Evolutionary conservation across 1,284 basidiomycete genomes (phyloP).

Genomic region (Rhodotorula mucilaginosa): DNA sequence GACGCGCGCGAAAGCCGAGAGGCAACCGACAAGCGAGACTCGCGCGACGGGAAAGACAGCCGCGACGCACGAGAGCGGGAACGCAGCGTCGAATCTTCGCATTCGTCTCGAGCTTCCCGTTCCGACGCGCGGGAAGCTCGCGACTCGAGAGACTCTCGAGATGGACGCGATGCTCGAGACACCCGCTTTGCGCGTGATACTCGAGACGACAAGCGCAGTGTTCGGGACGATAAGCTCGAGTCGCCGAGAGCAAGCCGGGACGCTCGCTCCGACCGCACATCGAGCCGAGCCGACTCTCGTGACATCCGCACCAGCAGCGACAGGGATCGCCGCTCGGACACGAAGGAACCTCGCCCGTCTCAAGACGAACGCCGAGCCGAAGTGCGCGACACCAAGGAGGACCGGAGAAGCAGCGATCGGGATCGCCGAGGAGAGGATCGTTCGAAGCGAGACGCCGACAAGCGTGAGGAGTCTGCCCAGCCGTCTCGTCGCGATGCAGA

Average conservation of each 20-base stretch:
- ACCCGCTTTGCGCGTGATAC: background rate
- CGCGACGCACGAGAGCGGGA: constrained; percentile 1
- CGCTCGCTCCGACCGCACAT: too few species aligned
- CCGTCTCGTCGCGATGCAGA: background rate
- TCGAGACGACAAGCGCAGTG: background rate
- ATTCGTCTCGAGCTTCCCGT: constrained; percentile 7
- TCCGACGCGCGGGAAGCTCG: background rate
- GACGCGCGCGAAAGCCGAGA: background rate
- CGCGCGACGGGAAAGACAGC: constrained; percentile 3
- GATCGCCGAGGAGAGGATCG: constrained; percentile 42
- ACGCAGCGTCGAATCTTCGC: constrained; percentile 19
- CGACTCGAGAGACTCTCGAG: background rate
- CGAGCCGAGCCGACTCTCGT: too few species aligned
- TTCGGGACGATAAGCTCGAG: too few species aligned
- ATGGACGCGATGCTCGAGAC: background rate
- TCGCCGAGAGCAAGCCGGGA: too few species aligned
- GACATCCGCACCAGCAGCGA: background rate
- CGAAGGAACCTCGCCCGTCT: too few species aligned
- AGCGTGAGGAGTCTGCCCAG: constrained; percentile 18
- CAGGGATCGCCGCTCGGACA: background rate
- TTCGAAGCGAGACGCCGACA: constrained; percentile 13
- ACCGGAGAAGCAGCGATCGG: constrained; percentile 53
- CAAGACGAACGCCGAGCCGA: too few species aligned
- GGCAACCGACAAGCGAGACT: background rate
- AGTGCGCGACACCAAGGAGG: background rate